Conservation (phyloP, 331 rosid genomes). For the Dryas integrifolia region DNA sequence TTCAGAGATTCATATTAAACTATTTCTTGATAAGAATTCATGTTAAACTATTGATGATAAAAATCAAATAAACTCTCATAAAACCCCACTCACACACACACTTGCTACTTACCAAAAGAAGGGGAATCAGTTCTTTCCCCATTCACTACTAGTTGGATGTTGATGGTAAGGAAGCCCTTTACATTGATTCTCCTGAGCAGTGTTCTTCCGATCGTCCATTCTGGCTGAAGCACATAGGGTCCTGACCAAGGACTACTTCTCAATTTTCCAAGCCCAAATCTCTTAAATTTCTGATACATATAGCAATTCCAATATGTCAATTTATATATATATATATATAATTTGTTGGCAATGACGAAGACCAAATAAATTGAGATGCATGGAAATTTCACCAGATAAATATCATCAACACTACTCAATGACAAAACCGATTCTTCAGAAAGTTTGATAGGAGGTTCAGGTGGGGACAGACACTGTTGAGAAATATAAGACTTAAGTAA, state of each 20-base stretch:
- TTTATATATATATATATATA: not conserved
- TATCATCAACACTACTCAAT: conserved; percentile 66
- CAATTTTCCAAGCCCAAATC: conserved; percentile 79
- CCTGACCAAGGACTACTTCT: conserved; percentile 97
- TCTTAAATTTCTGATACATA: conserved; percentile 64
- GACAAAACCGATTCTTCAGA: conserved; percentile 88
- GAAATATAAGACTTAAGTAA: conserved; percentile 9
- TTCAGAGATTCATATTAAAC: not conserved
- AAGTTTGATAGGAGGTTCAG: conserved; percentile 81
- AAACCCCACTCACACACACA: not conserved
- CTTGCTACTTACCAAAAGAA: conserved; percentile 62
- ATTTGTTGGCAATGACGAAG: not conserved
- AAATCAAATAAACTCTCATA: not conserved
- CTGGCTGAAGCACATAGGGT: conserved; percentile 90
- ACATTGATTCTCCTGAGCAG: conserved; percentile 62
- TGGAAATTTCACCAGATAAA: conserved; percentile 57
- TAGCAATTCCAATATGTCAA: conserved; percentile 23
- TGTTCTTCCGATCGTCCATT: conserved; percentile 75
- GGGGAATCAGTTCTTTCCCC: conserved; percentile 86
- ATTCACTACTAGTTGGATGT: conserved; percentile 93
- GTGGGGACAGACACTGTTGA: conserved; percentile 88
- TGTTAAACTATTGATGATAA: not conserved
- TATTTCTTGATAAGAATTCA: too few relatives aligned
- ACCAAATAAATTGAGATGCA: not conserved
- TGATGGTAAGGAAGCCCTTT: conserved; percentile 86